These are phyloP conservation scores for Tuber calosporum DNA, from an alignment of 495 filamentous ascomycete genomes.

Conservation along the genomic window DNA sequence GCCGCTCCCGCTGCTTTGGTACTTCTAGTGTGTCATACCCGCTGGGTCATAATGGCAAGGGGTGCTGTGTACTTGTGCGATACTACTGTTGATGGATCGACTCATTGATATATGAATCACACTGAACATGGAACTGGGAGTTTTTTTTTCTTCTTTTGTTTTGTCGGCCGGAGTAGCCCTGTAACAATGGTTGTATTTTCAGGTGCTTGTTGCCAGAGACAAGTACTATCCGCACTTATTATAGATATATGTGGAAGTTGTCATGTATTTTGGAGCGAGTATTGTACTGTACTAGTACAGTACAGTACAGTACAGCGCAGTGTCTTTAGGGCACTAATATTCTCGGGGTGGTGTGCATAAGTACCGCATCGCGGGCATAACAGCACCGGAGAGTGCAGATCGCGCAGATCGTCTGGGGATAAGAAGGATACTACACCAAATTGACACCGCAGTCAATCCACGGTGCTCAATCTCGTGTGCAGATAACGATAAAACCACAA, in stretches of 20 bases:
- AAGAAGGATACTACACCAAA: neutral
- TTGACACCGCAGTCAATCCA: neutral
- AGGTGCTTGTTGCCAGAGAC: too few relatives aligned
- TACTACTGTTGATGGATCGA: neutral
- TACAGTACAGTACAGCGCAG: too few relatives aligned
- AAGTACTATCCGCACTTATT: too few relatives aligned
- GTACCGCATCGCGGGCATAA: neutral
- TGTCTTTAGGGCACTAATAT: too few relatives aligned
- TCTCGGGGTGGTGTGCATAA: too few relatives aligned
- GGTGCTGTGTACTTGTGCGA: neutral
- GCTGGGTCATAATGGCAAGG: neutral
- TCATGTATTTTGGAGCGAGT: neutral
- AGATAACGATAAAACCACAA: neutral
- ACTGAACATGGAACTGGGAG: neutral
- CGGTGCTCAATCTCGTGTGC: neutral
- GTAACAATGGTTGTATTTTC: too few relatives aligned
- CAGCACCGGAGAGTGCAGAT: too few relatives aligned
- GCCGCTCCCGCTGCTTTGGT: neutral
- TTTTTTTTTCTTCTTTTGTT: too few relatives aligned
- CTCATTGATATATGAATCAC: neutral
- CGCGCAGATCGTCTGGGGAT: too few relatives aligned
- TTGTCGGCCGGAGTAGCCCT: too few relatives aligned
- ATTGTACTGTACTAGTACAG: neutral
- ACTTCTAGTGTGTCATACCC: too few relatives aligned
- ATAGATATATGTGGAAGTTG: neutral